Evolutionary conservation across 1,284 basidiomycete species (phyloP), one percentile per base, ranked within the genome.

Genomic region (Hemileia vastatrix): DNA sequence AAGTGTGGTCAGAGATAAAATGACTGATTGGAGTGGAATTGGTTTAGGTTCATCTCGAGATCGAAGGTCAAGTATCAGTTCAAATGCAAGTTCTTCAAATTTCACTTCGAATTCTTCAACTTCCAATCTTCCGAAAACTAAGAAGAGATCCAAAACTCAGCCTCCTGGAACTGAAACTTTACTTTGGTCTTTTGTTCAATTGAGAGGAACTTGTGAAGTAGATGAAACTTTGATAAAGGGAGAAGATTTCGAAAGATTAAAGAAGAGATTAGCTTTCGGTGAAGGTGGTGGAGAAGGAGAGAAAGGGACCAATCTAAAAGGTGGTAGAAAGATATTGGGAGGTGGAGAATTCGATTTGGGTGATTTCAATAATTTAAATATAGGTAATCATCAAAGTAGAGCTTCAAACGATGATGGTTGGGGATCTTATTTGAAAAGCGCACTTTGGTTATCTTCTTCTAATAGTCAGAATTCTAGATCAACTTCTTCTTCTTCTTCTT

Each of bases 141-240:
- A 9, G n/a, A 50, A 9, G 9, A 50, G 48, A 32, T 50, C 31
- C n/a, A 40, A 40, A 40, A 9, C 36, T 11, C 36, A n/a, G 9
- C 18, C 66, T 3, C 60, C 66, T 4, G 72, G 71, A 3, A 65
- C 62, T 31, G 70, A 72, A 57, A 69, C 67, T 40, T 58, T 75
- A 1, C 56, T 74, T 6, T 75, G 72, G 72, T 68, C 71, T 11
- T 75, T 73, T 59, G 73, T 69, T 9, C 73, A 75, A 62, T 55
- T 75, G 36, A 66, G 68, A 21, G 73, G 73, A 8, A 68, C 67
- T 9, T 70, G 71, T 64, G 68, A 72, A 65, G 61, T 75, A 32
- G 69, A 74, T 53, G 71, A 70, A 52, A 65, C 65, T 32, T 65
- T 75, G 8, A 67, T 75, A 65, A 72, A 72, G 56, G 69, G 71